These are phyloP conservation scores for Flaveria brownii DNA, from an alignment of 129 eudicot species.

Conservation along the genomic window DNA sequence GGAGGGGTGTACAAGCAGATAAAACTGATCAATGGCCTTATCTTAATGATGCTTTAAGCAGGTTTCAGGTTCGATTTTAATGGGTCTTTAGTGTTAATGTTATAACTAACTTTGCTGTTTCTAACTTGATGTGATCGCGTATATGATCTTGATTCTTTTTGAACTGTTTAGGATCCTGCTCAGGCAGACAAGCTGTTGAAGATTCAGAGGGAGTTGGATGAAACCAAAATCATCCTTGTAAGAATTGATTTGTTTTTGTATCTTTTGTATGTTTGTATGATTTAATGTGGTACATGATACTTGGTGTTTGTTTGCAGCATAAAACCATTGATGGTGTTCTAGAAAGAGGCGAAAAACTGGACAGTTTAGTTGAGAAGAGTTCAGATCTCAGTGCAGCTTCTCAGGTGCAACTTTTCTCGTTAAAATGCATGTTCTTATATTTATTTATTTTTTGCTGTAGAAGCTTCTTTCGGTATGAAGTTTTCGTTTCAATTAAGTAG, in stretches of 20 bases:
- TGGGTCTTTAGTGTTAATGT: neutral
- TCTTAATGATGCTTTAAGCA: slow-evolving; percentile 66
- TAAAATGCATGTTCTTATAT: neutral
- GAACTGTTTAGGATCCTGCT: slow-evolving; percentile 67
- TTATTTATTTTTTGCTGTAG: neutral
- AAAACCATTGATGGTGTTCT: slow-evolving; percentile 92
- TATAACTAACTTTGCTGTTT: neutral
- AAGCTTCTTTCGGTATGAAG: neutral
- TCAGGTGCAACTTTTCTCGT: slow-evolving; percentile 51
- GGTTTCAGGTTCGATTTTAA: slow-evolving; percentile 59
- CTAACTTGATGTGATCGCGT: neutral
- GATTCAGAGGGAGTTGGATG: slow-evolving; percentile 92
- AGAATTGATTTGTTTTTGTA: slow-evolving; percentile 25
- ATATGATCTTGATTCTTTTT: slow-evolving; percentile 2
- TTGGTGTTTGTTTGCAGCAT: slow-evolving; percentile 51
- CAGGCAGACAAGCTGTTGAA: slow-evolving; percentile 89
- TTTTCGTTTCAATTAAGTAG: neutral
- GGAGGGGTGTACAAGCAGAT: slow-evolving; percentile 71
- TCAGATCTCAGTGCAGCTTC: slow-evolving; percentile 94
- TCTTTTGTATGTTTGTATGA: neutral
- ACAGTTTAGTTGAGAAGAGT: slow-evolving; percentile 91
- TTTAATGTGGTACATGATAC: neutral
- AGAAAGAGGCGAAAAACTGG: slow-evolving; percentile 87
- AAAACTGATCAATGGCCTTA: slow-evolving; percentile 77
- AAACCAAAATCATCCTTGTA: slow-evolving; percentile 93